phyloP scores from a whole-genome alignment of 805 yeast genomes.

The Metschnikowia noctiluminum region DNA sequence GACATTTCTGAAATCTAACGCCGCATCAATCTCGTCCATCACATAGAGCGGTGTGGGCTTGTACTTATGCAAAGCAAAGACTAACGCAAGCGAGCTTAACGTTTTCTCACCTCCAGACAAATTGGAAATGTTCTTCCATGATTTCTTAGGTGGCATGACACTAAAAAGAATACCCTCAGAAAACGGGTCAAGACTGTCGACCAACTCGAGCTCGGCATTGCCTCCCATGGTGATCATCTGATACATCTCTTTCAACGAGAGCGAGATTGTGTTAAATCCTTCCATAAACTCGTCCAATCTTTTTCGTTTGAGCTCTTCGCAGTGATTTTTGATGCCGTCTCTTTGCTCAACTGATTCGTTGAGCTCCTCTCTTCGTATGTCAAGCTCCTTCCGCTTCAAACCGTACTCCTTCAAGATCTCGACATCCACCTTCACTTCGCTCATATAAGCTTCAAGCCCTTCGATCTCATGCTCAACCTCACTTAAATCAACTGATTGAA shows the following conservation, averaged over 20 bases:
- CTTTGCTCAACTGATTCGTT: conserved; percentile 64
- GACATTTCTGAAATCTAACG: conserved; percentile 93
- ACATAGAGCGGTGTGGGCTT: conserved; percentile 97
- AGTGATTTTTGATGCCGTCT: conserved; percentile 56
- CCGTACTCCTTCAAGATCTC: conserved; percentile 79
- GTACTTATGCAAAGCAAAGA: conserved; percentile 91
- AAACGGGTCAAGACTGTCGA: conserved; percentile 95
- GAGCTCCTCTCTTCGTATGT: conserved; percentile 59
- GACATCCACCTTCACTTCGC: conserved; percentile 59
- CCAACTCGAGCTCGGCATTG: conserved; percentile 93
- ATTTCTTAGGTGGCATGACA: conserved; percentile 98
- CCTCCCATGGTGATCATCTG: conserved; percentile 99
- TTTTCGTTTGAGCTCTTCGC: conserved; percentile 68
- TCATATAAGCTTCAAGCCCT: conserved; percentile 52
- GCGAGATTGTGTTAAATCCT: conserved; percentile 83
- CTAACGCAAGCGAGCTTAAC: conserved; percentile 87
- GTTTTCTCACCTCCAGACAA: conserved; percentile 98
- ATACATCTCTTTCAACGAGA: conserved; percentile 92
- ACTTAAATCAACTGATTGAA: conserved; percentile 46
- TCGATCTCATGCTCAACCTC: conserved; percentile 49
- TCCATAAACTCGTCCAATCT: conserved; percentile 88
- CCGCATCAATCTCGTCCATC: conserved; percentile 99
- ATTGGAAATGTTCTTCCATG: conserved; percentile 94
- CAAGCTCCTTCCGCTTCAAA: conserved; percentile 59
- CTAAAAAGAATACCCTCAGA: conserved; percentile 94